Conservation (phyloP, 2,329 filamentous ascomycete genomes). For the Lizonia empirigonia region DNA sequence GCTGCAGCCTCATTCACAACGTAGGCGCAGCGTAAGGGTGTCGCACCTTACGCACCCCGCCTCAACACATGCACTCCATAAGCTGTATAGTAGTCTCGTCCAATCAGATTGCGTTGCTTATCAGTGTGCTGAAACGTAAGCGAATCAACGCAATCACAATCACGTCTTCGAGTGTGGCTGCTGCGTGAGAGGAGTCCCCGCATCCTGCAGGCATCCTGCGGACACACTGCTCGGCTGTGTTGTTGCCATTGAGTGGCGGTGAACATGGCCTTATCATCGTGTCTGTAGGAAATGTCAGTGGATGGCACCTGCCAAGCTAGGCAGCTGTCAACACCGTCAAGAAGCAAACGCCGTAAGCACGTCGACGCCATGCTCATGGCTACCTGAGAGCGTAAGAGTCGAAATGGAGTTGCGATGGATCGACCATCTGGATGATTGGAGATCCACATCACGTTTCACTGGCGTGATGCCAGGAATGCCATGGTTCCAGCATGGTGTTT, state of each 20-base stretch:
- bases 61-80: conserved; percentile 16
- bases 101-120: conserved; percentile 11
- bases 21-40: conserved; percentile 9
- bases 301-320: conserved; percentile 15
- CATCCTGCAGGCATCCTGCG: not conserved
- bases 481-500: conserved; percentile 14
- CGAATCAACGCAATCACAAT: conserved; percentile 12
- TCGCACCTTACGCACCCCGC: conserved; percentile 16
- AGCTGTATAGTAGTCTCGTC: conserved; percentile 1
- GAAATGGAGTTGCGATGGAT: not conserved
- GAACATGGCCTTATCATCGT: conserved; percentile 16
- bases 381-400: not conserved
- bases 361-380: not conserved
- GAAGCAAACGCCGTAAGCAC: conserved; percentile 5
- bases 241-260: conserved; percentile 15
- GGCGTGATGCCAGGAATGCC: conserved; percentile 14
- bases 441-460: conserved; percentile 12
- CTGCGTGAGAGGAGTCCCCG: conserved; percentile 10
- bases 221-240: conserved; percentile 10
- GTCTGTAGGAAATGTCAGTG: conserved; percentile 5
- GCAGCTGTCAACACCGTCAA: conserved; percentile 4
- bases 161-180: conserved; percentile 2
- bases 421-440: conserved; percentile 8
- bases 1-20: conserved; percentile 13
- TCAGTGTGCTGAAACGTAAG: conserved; percentile 8